phyloP scores from a whole-genome alignment of 1,139 yeast species.

The Taphrina deformans region DNA sequence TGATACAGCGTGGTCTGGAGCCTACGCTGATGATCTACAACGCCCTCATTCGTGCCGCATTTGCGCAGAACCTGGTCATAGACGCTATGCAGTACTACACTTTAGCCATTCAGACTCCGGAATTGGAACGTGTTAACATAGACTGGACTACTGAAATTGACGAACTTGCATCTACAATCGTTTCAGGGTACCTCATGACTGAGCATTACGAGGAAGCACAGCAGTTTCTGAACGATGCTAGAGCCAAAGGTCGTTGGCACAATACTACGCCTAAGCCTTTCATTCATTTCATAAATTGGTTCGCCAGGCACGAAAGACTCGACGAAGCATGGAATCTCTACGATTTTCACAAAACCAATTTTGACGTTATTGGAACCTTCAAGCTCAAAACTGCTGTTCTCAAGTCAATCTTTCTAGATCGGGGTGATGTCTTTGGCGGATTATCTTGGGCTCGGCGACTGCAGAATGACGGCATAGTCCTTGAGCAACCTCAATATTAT shows the following conservation, averaged over 20 bases:
- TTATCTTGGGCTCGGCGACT: background rate
- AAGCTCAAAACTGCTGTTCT: slow-evolving; percentile 5
- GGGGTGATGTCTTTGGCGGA: slow-evolving; percentile 9
- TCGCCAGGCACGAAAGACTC: background rate
- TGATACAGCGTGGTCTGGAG: slow-evolving; percentile 4
- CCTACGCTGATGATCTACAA: slow-evolving; percentile 2
- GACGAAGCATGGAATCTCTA: slow-evolving; percentile 29
- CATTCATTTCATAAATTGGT: slow-evolving; percentile 7
- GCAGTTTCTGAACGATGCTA: slow-evolving; percentile 3
- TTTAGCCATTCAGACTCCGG: slow-evolving; percentile 17
- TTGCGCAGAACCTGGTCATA: background rate
- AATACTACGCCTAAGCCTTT: slow-evolving; percentile 12
- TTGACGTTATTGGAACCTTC: background rate
- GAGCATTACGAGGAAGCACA: slow-evolving; percentile 24
- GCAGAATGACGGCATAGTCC: background rate
- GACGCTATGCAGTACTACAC: slow-evolving; percentile 8
- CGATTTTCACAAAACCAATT: background rate
- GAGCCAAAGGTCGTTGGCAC: slow-evolving; percentile 11
- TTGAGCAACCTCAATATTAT: slow-evolving; percentile 9
- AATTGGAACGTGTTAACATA: background rate
- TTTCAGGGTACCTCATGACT: slow-evolving; percentile 15
- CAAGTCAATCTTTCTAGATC: background rate
- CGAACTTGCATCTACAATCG: slow-evolving; percentile 4
- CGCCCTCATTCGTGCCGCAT: background rate
- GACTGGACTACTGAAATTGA: slow-evolving; percentile 2